Conservation (phyloP, 129 eudicot genomes). For the Chrysanthemum makinoi region DNA sequence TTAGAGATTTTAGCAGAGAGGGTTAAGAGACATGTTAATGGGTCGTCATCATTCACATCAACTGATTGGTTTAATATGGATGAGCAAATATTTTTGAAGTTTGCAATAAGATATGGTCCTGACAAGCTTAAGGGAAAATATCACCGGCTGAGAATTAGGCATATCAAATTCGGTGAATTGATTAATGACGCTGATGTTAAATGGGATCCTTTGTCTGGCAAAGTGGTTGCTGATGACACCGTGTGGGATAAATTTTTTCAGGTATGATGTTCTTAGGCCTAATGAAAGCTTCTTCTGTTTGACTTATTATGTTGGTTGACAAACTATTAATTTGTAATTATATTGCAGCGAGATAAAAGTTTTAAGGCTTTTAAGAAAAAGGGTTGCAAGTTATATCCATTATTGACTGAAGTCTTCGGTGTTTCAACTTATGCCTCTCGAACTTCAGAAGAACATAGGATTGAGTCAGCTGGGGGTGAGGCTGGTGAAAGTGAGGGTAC, state of each 20-base stretch:
- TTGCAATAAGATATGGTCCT: constrained; percentile 10
- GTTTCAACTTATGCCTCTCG: too few species aligned
- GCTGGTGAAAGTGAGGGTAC: too few species aligned
- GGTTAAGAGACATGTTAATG: not conserved
- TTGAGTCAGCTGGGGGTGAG: too few species aligned
- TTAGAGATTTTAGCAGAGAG: not conserved
- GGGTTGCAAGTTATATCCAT: constrained; percentile 3
- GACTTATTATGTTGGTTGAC: not conserved
- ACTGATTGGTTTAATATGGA: constrained; percentile 3
- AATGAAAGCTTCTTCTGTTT: not conserved
- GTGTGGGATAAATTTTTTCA: not conserved
- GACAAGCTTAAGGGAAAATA: constrained; percentile 6
- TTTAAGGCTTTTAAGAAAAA: constrained; percentile 10
- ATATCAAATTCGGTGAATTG: constrained; percentile 7
- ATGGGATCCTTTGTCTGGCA: constrained; percentile 1
- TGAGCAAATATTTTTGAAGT: not conserved
- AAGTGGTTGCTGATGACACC: not conserved
- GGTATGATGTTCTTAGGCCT: not conserved
- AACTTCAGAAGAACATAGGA: too few species aligned
- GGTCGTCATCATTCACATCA: not conserved
- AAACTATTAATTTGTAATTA: not conserved
- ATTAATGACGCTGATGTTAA: not conserved
- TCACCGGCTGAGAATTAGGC: not conserved
- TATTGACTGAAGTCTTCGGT: not conserved
- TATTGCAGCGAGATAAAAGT: constrained; percentile 10